Evolutionary conservation across 768 basidiomycete species (phyloP), one percentile per base, ranked within the genome.

Genomic region (Lyophyllum semitale): DNA sequence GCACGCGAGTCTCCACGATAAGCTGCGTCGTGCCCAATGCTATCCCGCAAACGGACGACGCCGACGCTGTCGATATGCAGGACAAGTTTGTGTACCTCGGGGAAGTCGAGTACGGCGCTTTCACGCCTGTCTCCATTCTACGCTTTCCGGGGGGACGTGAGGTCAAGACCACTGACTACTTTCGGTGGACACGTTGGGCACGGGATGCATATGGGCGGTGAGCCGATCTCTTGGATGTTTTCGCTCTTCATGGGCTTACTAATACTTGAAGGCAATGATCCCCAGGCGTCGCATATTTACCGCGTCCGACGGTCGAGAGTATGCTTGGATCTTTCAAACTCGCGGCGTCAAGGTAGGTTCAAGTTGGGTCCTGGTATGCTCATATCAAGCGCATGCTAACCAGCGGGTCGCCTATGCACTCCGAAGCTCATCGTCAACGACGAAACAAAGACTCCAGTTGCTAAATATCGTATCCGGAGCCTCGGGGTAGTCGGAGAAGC

Each of bases 131-230:
- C 0, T 67, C 71, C 4, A 65, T 55, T 29, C 59, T 77, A 29
- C 63, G 61, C 2, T 67, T 72, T 32, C n/a, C n/a, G n/a, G 55
- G 66, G 5, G 71, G 64, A 2, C 37, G 54, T 15, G 66, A 65
- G 13, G 53, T 70, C 42, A 49, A 60, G n/a, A 64, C 70, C 2
- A 55, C 56, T 23, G 53, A 59, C 0, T 73, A 69, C 41, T 65
- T 70, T 47, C 53, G 58, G 37, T 69, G 62, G 52, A 54, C 50
- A 9, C 63, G 62, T 15, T 64, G 55, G 58, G 51, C 43, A 41
- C 25, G n/a, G n/a, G n/a, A n/a, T n/a, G n/a, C 18, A 23, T 55
- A 54, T 48, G 56, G 66, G 32, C 32, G 62, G 60, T 62, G 46
- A 48, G 58, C 48, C n/a, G n/a, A n/a, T n/a, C n/a, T n/a, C 29